Evolutionary conservation across 208 protist species (phyloP), one percentile per base, ranked within the genome.

Genomic region (Crithidia expoeki): DNA sequence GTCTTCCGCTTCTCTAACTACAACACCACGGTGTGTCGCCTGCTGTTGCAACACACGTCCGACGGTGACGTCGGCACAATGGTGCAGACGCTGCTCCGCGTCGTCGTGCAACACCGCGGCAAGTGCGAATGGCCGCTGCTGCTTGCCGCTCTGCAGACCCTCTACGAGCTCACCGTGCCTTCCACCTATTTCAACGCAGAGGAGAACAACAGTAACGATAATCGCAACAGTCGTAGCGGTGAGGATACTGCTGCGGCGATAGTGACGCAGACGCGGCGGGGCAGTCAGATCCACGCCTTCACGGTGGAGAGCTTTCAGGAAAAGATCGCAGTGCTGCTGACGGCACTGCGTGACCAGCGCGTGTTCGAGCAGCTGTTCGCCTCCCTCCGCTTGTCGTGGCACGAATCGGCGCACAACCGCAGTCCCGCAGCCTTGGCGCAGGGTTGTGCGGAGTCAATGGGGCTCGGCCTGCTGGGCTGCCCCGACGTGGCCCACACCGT

Each of bases 1-100:
- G 83, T 96, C 12, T 85, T 94, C 47, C 88, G 92, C 66, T 90
- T 85, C 80, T 90, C 81, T 23, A 83, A 83, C 44, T 96, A 94
- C 77, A 70, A 77, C 65, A 77, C 72, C 1, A 63, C n/a, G 76
- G 81, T 52, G 62, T 92, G 30, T 75, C 81, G 57, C 81, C 86
- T 42, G 87, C 30, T 94, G 50, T 71, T 96, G 34, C 74, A 85
- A 55, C 85, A 96, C 72, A 71, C 91, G 17, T 96, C 79, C 53
- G 73, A 65, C 36, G 80, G 78, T 38, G 78, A 93, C 30, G 85
- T 90, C 40, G 57, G 57, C 0, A 55, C 57, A 0, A 68, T 77
- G 63, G 47, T 51, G 64, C 55, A 77, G 63, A 71, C 72, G 25
- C 68, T 96, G 2, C 68, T 92, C 6, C 64, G 69, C 2, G 72